These are phyloP conservation scores for Melampsora larici-populina DNA, from an alignment of 1,284 basidiomycete genomes.

Conservation along the genomic window DNA sequence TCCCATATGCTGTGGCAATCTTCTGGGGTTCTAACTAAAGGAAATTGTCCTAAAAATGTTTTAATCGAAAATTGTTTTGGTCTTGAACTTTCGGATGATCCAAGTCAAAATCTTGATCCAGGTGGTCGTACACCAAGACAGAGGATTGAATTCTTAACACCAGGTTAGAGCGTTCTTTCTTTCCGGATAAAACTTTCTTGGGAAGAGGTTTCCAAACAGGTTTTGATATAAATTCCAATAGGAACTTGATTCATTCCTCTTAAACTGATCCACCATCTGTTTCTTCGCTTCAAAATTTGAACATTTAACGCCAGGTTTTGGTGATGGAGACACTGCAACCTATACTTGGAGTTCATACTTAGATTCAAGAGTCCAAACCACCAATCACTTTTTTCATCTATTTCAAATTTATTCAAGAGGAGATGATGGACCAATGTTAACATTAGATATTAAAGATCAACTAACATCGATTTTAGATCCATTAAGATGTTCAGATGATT, in stretches of 20 bases:
- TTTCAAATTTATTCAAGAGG: background rate
- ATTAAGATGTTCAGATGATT: background rate
- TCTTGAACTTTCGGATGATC: background rate
- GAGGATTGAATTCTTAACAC: conserved; percentile 1
- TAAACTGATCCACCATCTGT: no score
- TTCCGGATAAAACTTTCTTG: no score
- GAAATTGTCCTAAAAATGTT: background rate
- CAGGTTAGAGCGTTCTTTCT: background rate
- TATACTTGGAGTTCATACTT: background rate
- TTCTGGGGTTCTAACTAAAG: background rate
- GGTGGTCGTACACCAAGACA: conserved; percentile 1
- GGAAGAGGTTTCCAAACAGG: no score
- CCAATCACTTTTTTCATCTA: background rate
- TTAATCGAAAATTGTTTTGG: background rate
- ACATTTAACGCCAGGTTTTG: no score
- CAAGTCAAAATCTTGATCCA: background rate
- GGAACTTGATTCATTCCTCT: no score
- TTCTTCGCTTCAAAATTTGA: no score
- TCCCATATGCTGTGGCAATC: background rate
- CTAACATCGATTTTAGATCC: background rate
- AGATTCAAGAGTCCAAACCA: background rate
- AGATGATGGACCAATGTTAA: background rate
- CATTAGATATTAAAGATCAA: background rate
- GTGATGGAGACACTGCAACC: background rate
- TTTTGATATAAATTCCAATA: no score